These are phyloP conservation scores for Alternaria sp. DNA, from an alignment of 2,329 filamentous ascomycete genomes.

Conservation along the genomic window DNA sequence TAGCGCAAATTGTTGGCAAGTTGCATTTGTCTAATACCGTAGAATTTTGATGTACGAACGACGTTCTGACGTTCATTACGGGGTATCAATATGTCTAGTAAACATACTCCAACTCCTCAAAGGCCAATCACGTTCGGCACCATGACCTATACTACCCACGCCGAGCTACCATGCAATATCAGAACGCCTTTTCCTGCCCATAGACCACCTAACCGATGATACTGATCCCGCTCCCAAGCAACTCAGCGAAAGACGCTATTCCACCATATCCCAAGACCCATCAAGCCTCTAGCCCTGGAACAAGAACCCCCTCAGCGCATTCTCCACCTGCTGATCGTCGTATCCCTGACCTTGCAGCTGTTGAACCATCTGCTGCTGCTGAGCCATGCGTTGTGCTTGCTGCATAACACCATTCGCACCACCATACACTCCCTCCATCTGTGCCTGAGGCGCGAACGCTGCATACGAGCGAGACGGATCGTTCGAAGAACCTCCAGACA, in stretches of 20 bases:
- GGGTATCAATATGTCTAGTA: background rate
- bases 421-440: background rate
- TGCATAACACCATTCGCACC: slow-evolving; percentile 14
- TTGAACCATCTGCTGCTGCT: slow-evolving; percentile 15
- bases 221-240: too few relatives aligned
- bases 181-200: background rate
- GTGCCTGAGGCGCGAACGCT: background rate
- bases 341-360: slow-evolving; percentile 18
- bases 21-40: background rate
- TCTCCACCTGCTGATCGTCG: slow-evolving; percentile 36
- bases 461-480: background rate
- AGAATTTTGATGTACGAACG: background rate
- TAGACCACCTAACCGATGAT: too few relatives aligned
- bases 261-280: background rate
- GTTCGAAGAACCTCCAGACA: background rate
- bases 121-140: background rate
- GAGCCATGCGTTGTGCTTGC: background rate
- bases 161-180: background rate
- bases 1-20: background rate
- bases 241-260: background rate
- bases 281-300: slow-evolving; percentile 22
- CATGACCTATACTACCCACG: background rate
- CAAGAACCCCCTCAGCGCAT: slow-evolving; percentile 35
- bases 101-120: background rate
- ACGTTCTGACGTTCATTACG: background rate